Percentiles rank a stretch among this genome's conserved stretches.
phyloP scores from a whole-genome alignment of 345 rosid species.

The Brassica juncea region DNA sequence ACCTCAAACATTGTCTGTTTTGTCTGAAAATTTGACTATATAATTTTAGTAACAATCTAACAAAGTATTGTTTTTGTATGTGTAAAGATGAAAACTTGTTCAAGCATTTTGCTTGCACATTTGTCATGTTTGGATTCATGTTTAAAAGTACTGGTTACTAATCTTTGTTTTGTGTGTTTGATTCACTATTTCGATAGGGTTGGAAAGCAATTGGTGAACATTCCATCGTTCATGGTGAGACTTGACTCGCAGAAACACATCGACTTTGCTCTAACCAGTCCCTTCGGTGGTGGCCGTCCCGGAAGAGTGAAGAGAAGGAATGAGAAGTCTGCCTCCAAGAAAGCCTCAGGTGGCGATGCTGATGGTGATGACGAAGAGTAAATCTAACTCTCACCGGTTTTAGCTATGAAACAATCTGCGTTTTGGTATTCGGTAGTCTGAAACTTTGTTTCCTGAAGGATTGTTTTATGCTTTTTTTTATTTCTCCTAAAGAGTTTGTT shows the following conservation, averaged over 20 bases:
- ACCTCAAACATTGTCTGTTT: too few relatives aligned
- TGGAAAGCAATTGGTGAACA: constrained; percentile 72
- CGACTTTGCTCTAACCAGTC: constrained; percentile 69
- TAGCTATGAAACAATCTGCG: constrained; percentile 22
- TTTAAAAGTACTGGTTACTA: neutral
- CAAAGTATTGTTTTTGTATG: too few relatives aligned
- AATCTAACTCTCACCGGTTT: neutral
- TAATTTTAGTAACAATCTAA: too few relatives aligned
- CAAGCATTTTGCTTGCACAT: neutral
- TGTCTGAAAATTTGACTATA: too few relatives aligned
- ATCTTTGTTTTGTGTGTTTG: neutral
- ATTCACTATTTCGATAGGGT: constrained; percentile 39
- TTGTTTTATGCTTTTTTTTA: neutral
- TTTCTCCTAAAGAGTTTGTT: constrained; percentile 9
- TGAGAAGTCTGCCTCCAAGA: constrained; percentile 64
- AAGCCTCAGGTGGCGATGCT: constrained; percentile 67
- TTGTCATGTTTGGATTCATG: neutral
- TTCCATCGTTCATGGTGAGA: constrained; percentile 74
- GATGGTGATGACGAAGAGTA: constrained; percentile 68
- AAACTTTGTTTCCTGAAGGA: constrained; percentile 16
- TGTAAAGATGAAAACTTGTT: neutral
- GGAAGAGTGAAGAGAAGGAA: constrained; percentile 79
- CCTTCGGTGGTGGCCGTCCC: constrained; percentile 68
- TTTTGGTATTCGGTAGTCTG: constrained; percentile 25
- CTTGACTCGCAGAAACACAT: constrained; percentile 71